phyloP scores from a whole-genome alignment of 2,329 filamentous ascomycete species.

The Fusarium napiforme region DNA sequence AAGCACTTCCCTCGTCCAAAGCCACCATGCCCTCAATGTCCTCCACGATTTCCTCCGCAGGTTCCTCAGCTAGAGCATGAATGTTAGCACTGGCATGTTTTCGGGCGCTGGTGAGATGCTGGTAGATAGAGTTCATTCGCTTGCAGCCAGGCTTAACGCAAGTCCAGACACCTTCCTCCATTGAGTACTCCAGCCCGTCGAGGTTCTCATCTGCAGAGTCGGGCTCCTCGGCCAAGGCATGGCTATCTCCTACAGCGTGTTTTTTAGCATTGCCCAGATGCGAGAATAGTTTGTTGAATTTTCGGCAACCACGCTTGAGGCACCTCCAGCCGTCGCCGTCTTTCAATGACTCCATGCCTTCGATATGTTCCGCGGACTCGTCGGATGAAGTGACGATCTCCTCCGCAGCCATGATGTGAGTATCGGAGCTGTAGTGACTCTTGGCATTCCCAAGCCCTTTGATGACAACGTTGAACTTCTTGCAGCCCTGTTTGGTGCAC shows the following conservation, averaged over 20 bases:
- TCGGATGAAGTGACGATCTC: slow-evolving; percentile 1
- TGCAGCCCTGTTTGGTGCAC: slow-evolving; percentile 25
- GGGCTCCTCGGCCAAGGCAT: neutral
- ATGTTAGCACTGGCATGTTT: neutral
- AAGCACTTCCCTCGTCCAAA: neutral
- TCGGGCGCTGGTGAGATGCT: neutral
- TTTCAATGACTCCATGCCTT: neutral
- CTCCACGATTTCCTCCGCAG: neutral
- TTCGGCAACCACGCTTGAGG: slow-evolving; percentile 3
- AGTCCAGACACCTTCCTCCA: neutral
- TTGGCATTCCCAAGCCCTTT: neutral
- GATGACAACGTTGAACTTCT: slow-evolving; percentile 1
- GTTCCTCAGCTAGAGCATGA: slow-evolving; percentile 2
- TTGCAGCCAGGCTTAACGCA: slow-evolving; percentile 1
- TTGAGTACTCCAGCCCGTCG: neutral
- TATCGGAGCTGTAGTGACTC: slow-evolving; percentile 2
- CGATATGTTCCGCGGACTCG: neutral
- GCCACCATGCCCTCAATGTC: neutral
- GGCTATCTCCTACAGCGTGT: neutral
- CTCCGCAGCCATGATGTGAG: slow-evolving; percentile 4
- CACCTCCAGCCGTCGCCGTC: neutral
- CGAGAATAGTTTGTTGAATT: neutral
- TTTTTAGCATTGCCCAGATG: neutral
- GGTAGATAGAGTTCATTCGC: neutral
- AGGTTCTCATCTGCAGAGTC: neutral